These are phyloP conservation scores for Hemerocallis citrina DNA, from an alignment of 106 monocot genomes.

Conservation along the genomic window DNA sequence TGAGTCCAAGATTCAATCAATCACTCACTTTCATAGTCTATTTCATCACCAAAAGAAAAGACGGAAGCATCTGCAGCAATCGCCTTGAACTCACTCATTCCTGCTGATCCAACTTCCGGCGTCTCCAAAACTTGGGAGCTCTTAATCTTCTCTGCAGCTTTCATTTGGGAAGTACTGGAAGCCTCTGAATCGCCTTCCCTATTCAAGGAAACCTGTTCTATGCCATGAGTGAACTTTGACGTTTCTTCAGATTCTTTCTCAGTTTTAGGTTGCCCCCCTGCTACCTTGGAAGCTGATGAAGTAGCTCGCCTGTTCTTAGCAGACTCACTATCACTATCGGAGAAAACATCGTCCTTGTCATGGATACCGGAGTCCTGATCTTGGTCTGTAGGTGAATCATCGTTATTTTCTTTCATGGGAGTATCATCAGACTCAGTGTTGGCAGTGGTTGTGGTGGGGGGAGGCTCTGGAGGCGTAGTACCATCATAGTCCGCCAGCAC, in stretches of 20 bases:
- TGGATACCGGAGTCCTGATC: conserved; percentile 21
- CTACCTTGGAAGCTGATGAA: no score
- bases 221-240: conserved; percentile 14
- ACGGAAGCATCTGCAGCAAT: conserved; percentile 96
- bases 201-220: conserved; percentile 32
- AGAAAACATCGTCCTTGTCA: conserved; percentile 86
- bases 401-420: conserved; percentile 12
- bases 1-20: neutral
- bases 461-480: conserved; percentile 24
- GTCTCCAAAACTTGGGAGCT: conserved; percentile 6
- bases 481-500: conserved; percentile 79
- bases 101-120: conserved; percentile 27
- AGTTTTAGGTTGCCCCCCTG: neutral
- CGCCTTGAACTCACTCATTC: conserved; percentile 83
- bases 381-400: conserved; percentile 11
- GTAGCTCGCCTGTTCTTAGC: conserved; percentile 23
- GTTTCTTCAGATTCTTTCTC: conserved; percentile 21
- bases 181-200: conserved; percentile 14
- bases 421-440: conserved; percentile 14
- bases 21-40: conserved; percentile 90
- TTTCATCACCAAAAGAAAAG: conserved; percentile 90
- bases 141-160: conserved; percentile 20
- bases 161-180: conserved; percentile 11
- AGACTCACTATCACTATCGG: conserved; percentile 81
- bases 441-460: conserved; percentile 6